Base-by-base conservation (phyloP, 2,329 filamentous ascomycete species). In the Venturia nashicola region DNA sequence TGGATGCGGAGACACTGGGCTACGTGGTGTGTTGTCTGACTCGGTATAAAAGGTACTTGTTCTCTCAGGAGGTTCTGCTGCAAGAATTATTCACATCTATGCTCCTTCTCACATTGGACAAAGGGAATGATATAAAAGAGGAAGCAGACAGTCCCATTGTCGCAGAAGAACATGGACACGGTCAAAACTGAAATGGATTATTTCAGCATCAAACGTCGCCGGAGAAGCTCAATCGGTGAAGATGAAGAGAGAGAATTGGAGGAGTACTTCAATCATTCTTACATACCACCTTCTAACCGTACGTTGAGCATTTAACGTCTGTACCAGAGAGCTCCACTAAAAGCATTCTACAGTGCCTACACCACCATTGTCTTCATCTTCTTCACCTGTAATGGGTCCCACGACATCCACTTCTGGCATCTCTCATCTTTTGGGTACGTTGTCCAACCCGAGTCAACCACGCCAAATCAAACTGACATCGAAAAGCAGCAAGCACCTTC, bases 181-280 rank as follows among this genome's bases (percentile, higher is more conserved):
- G 59, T 14, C 43, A 39, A 59, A 11, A 14, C 12, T 2, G 14
- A 46, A 23, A 62, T 62, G 61, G 61, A 62, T 36, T 62, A 62
- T 18, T 62, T 62, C 43, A 62, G 36, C 23, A 36, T 20, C 20
- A 51, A 51, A 39, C 40, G 34, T 23, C 42, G 43, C 16, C 43
- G 42, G 16, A 43, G 39, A 43, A 43, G 18, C 61, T 54, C 42
- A 27, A 39, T 54, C 48, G 46, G 36, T 34, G 27, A 39, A n/a
- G 42, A 39, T n/a, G 61, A 62, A 32, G 61, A 63, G 61, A 48
- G 62, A 18, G 73, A 75, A 65, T 64, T 75, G 67, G 75, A 76
- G 59, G 67, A 67, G 64, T 76, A 75, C 68, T 74, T 76, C 66
- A 74, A 72, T 48, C 11, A 32, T 57, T 72, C 67, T 63, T 76